A percentile compares a stretch with the other conserved stretches of the same genome.
These are phyloP conservation scores for Sporisorium exsertum DNA, from an alignment of 1,284 basidiomycete species.

Conservation along the genomic window DNA sequence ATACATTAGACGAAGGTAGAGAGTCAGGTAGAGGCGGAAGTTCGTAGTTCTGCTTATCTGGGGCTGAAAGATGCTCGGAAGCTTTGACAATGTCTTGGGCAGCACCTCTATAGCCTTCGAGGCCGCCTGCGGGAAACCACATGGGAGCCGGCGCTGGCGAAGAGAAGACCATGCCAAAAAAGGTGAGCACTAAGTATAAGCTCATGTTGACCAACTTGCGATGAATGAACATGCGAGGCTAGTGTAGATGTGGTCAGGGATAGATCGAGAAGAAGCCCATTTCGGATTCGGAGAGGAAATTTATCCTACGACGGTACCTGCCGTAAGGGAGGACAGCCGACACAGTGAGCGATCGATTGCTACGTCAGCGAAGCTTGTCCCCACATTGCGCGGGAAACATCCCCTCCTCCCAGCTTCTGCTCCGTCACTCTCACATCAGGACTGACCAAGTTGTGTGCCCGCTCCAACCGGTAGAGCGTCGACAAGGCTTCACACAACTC, in stretches of 20 bases:
- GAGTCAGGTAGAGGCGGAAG: conserved; percentile 14
- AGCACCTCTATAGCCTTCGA: background rate
- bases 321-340: background rate
- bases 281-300: background rate
- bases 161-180: background rate
- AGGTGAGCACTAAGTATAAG: background rate
- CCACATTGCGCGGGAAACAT: no score
- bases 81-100: background rate
- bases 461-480: no score
- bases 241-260: background rate
- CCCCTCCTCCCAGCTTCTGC: no score
- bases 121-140: background rate
- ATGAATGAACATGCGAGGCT: background rate
- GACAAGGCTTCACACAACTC: no score
- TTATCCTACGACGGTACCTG: background rate
- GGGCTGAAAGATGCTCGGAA: background rate
- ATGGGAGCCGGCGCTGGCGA: conserved; percentile 4
- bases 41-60: background rate
- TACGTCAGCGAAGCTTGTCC: no score
- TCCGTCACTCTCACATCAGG: no score
- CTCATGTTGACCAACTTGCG: background rate
- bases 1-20: background rate
- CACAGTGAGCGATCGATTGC: background rate
- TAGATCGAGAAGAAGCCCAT: background rate
- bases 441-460: no score